phyloP scores from a whole-genome alignment of 495 filamentous ascomycete species.

The Aspergillus bertholletiae region DNA sequence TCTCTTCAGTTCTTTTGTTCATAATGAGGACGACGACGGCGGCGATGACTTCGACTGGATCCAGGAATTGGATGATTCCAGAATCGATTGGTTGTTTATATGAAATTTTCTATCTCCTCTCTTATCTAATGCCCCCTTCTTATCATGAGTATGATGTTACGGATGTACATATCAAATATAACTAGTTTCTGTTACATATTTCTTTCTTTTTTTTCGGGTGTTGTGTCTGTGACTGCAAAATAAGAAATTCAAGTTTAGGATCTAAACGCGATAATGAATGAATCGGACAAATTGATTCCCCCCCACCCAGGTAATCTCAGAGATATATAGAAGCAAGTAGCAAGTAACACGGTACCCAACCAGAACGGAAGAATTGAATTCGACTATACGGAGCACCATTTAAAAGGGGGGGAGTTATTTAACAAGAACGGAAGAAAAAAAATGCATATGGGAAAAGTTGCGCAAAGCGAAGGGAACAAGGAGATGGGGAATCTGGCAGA shows the following conservation, averaged over 20 bases:
- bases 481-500: conserved; percentile 6
- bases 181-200: background rate
- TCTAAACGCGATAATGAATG: too few species aligned
- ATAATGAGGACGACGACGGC: too few species aligned
- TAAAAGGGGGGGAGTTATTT: conserved; percentile 10
- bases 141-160: background rate
- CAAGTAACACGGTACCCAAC: background rate
- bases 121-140: too few species aligned
- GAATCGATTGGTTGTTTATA: conserved; percentile 47
- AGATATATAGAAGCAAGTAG: too few species aligned
- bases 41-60: conserved; percentile 44
- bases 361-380: background rate
- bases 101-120: too few species aligned
- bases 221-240: background rate
- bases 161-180: background rate
- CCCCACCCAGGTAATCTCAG: too few species aligned
- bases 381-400: background rate
- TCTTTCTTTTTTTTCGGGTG: background rate
- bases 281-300: too few species aligned
- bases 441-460: background rate
- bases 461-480: background rate
- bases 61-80: conserved; percentile 41
- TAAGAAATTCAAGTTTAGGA: background rate
- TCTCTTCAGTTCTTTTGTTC: too few species aligned
- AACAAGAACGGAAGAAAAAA: conserved; percentile 7